Evolutionary conservation across 2,329 filamentous ascomycete genomes (phyloP), one percentile per base, ranked within the genome.

Genomic region (Cercospora canescens): DNA sequence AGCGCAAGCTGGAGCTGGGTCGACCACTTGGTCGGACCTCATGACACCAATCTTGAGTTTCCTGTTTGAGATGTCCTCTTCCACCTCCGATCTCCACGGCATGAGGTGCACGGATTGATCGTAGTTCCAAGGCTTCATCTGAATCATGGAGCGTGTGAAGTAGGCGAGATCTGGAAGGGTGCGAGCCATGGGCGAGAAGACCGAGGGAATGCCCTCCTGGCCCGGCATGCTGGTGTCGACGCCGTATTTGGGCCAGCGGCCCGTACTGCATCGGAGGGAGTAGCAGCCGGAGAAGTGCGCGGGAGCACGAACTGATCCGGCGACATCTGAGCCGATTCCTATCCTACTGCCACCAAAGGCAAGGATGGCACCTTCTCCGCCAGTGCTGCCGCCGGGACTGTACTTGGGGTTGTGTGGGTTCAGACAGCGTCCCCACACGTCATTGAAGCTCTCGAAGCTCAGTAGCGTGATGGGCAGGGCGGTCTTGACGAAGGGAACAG

Each of bases 281-380:
- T 96, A 97, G 76, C 94, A 92, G 8, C 94, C 94, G 2, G 91
- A 91, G 81, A 93, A 97, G 72, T 96, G 93, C 5, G 94, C 94
- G 0, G 94, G 94, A 1, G 87, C 89, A 60, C 94, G 87, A 5
- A 97, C 93, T 16, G 91, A 95, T 32, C 94, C 94, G 14, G 93
- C 94, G 16, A 97, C 93, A 78, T 97, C 94, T 56, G 91, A 94
- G 9, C 94, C 94, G 70, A 97, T 90, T 45, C 94, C 94, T 67
- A 97, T 96, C 41, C 93, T 86, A 54, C 92, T 93, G 39, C 89
- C 89, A 35, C 91, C 91, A 56, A 93, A 86, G 1, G 94, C 94
- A 4, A 97, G 82, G 3, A 97, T 81, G 0, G 94, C 93, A 5
- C 87, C 87, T 79, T 97, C 94, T 68, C 91, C 93, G 48, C 91